These are phyloP conservation scores for Blastomyces gilchristii DNA, from an alignment of 2,329 filamentous ascomycete genomes.

Conservation along the genomic window DNA sequence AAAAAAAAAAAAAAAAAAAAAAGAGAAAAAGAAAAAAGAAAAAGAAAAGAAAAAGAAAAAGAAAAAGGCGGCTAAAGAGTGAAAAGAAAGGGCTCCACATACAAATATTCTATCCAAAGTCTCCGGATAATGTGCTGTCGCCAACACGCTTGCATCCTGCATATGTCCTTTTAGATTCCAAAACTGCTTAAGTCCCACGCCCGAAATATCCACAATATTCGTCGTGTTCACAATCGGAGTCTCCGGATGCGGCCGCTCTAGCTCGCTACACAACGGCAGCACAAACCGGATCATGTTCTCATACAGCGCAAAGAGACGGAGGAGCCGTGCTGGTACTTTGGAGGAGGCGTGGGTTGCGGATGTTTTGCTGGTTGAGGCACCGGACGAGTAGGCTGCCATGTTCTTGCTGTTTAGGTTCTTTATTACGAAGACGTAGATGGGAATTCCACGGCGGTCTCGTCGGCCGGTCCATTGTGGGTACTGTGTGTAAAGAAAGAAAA, in stretches of 20 bases:
- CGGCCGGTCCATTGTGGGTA: constrained; percentile 94
- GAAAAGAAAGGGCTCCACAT: constrained; percentile 18
- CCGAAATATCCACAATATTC: constrained; percentile 88
- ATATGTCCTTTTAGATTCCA: constrained; percentile 92
- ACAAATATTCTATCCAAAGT: constrained; percentile 74
- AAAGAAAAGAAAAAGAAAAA: neutral
- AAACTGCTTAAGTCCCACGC: constrained; percentile 83
- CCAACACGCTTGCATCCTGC: constrained; percentile 80
- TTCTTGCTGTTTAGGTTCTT: constrained; percentile 71
- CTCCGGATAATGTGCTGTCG: constrained; percentile 90
- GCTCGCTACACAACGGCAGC: constrained; percentile 65
- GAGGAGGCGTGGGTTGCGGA: constrained; percentile 50
- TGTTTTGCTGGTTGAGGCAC: constrained; percentile 39
- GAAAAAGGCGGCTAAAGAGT: neutral
- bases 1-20: too few species aligned
- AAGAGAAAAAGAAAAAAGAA: too few species aligned
- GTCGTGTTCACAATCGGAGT: constrained; percentile 88
- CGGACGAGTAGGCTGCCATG: constrained; percentile 61
- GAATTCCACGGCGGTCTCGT: constrained; percentile 80
- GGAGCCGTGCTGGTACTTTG: constrained; percentile 56
- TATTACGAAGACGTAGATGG: constrained; percentile 85
- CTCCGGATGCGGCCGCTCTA: constrained; percentile 61
- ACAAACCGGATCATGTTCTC: constrained; percentile 84
- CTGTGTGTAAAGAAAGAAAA: constrained; percentile 33
- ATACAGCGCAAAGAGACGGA: constrained; percentile 85